Evolutionary conservation across 176 grass and related monocot species (phyloP), one percentile per base, ranked within the genome.

Genomic region (Eleusine coracana): DNA sequence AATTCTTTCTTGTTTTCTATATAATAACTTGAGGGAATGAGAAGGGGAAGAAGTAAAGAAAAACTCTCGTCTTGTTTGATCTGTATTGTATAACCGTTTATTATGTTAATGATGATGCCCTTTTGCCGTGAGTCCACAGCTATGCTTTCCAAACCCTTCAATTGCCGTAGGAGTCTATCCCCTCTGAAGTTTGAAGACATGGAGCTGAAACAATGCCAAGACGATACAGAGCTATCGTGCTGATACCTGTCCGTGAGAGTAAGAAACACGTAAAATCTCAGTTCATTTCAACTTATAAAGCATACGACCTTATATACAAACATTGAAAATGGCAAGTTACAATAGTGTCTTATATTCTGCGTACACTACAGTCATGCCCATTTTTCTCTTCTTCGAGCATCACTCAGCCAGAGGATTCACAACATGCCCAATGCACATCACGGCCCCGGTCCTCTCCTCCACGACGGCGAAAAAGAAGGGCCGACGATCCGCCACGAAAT

Each of bases 401-500:
- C 59, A 61, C 9, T 28, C 59, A 62, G 7, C n/a, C 23, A 62
- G 23, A 28, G 59, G 59, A 62, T 62, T 80, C 16, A 66, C 59
- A 4, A 80, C 84, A 58, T 86, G 84, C 7, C 76, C 84, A 5
- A 86, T 14, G 27, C 80, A 80, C 69, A 80, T 12, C 34, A 73
- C 11, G 12, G 28, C 76, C 45, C 69, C 45, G 1, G 27, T 86
- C 1, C 7, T 55, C 76, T 86, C 84, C 45, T 80, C 84, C 5
- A 80, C 76, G 34, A 86, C 3, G 84, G 75, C 56, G n/a, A 73
- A 86, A 75, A 79, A 54, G 44, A 73, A 79, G 0, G 68, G 84
- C 75, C n/a, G n/a, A n/a, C 68, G 42, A 56, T 86, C 67, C 56
- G 68, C 75, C 68, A 79, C 75, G 60, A 79, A 86, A 41, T 86